These are phyloP conservation scores for Saccharomycopsis malanga DNA, from an alignment of 805 yeast species.

Conservation along the genomic window DNA sequence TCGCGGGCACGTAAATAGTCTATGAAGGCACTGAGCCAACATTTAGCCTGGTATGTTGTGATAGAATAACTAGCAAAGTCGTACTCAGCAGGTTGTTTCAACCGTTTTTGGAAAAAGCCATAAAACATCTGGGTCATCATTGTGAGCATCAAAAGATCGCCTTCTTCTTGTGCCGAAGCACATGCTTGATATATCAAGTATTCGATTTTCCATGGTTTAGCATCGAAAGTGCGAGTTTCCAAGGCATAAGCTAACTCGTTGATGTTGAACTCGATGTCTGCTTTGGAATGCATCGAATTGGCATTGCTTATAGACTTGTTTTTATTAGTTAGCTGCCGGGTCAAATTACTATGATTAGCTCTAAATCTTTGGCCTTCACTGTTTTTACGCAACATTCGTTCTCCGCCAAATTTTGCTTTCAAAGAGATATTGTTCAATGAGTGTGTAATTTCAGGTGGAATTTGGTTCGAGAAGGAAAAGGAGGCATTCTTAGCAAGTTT, in stretches of 20 bases:
- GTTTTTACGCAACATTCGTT: not conserved
- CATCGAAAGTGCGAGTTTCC: not conserved
- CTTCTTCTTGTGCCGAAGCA: conserved; percentile 51
- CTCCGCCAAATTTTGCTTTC: not conserved
- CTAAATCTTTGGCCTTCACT: conserved; percentile 1
- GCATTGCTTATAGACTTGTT: not conserved
- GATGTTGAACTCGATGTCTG: conserved; percentile 2
- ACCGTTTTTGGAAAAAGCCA: conserved; percentile 26
- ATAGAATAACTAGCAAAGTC: conserved; percentile 12
- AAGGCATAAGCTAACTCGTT: not conserved
- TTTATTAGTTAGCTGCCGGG: conserved; percentile 2
- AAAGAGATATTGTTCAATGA: not conserved
- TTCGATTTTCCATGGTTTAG: conserved; percentile 51
- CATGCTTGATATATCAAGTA: conserved; percentile 43
- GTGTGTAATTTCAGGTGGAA: not conserved
- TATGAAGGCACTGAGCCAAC: conserved; percentile 50
- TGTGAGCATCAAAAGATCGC: conserved; percentile 57
- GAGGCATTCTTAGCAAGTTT: not conserved
- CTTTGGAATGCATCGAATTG: not conserved
- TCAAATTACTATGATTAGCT: conserved; percentile 1
- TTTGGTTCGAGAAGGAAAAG: not conserved
- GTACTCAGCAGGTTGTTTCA: conserved; percentile 19
- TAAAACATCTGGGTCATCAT: conserved; percentile 50
- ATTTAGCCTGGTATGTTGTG: conserved; percentile 34
- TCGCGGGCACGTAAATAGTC: conserved; percentile 43